Evolutionary conservation across 2,329 filamentous ascomycete species (phyloP).

Genomic region (Penicillium sp.): DNA sequence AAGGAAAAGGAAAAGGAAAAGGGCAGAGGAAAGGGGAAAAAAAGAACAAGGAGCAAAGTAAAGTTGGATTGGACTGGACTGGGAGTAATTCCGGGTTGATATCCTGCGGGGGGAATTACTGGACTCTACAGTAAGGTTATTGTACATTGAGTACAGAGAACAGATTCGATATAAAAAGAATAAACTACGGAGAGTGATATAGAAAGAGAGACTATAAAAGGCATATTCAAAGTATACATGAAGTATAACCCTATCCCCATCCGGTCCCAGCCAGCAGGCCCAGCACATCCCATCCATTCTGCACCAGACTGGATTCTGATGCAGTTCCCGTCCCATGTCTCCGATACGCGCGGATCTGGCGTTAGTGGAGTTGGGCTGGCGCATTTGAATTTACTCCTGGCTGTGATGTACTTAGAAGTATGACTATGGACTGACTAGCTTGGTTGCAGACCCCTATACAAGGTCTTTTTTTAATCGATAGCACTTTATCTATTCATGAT

Average conservation of each 20-base stretch:
- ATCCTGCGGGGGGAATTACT: not conserved
- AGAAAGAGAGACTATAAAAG: not conserved
- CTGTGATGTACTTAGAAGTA: not conserved
- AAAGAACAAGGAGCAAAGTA: constrained; percentile 29
- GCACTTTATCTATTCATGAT: not conserved
- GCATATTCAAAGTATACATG: not conserved
- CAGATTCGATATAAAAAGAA: too few species aligned
- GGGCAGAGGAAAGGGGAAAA: constrained; percentile 34
- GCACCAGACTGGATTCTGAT: not conserved
- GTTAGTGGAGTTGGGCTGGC: constrained; percentile 22
- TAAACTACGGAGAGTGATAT: not conserved
- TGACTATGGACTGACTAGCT: not conserved
- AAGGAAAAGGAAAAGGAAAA: constrained; percentile 32
- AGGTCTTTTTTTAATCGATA: not conserved
- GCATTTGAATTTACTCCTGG: not conserved
- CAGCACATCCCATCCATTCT: not conserved
- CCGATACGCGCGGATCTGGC: constrained; percentile 32
- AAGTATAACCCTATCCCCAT: not conserved
- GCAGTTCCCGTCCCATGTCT: constrained; percentile 3
- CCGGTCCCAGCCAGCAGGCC: not conserved
- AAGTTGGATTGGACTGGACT: not conserved
- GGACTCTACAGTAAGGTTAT: too few species aligned
- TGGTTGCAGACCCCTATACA: not conserved
- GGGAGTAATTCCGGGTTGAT: constrained; percentile 9
- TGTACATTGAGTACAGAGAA: too few species aligned